These are phyloP conservation scores for Biscogniauxia marginata DNA, from an alignment of 2,329 filamentous ascomycete species.

Conservation along the genomic window DNA sequence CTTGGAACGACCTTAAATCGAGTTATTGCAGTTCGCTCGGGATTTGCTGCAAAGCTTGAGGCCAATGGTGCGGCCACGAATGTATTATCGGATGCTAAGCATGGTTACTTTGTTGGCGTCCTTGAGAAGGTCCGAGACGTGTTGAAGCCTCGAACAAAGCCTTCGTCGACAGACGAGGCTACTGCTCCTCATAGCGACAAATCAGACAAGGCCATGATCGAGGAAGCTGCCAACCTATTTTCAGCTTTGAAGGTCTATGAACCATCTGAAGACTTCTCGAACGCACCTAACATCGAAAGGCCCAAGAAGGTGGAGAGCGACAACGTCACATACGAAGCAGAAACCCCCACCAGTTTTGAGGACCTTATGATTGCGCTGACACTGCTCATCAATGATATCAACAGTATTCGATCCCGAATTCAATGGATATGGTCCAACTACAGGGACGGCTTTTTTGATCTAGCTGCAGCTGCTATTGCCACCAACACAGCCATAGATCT, in stretches of 20 bases:
- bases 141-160: conserved; percentile 24
- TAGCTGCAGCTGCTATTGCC: conserved; percentile 35
- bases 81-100: conserved; percentile 25
- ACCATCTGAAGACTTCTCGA: conserved; percentile 36
- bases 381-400: conserved; percentile 32
- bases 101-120: conserved; percentile 35
- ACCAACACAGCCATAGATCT: conserved; percentile 39
- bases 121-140: conserved; percentile 35
- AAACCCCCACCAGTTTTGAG: conserved; percentile 22
- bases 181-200: too few species aligned
- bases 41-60: conserved; percentile 25
- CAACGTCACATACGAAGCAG: conserved; percentile 33
- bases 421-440: conserved; percentile 34
- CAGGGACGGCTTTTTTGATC: conserved; percentile 25
- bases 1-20: conserved; percentile 35
- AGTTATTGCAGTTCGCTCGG: conserved; percentile 36
- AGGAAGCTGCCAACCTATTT: conserved; percentile 34
- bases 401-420: conserved; percentile 27
- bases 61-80: conserved; percentile 14
- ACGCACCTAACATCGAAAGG: conserved; percentile 29
- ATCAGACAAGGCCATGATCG: not conserved
- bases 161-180: not conserved
- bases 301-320: conserved; percentile 12
- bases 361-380: conserved; percentile 30
- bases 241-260: conserved; percentile 36